Evolutionary conservation across 495 filamentous ascomycete species (phyloP), one percentile per base, ranked within the genome.

Genomic region (Neurospora sp.): DNA sequence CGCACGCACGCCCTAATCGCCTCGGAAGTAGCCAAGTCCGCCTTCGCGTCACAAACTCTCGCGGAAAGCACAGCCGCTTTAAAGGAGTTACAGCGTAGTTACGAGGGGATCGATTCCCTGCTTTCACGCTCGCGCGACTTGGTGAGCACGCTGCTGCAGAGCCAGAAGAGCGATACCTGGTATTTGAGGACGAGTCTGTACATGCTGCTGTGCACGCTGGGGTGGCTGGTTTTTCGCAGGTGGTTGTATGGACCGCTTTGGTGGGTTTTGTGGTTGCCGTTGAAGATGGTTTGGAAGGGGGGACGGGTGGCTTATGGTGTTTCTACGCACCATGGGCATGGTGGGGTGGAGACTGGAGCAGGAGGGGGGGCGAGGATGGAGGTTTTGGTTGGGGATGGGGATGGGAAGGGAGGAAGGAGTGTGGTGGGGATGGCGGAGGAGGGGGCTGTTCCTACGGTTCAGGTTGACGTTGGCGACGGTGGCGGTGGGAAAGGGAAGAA

Each of bases 141-240:
- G 18, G 88, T 98, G 12, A 88, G 88, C 18, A 93, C 92, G 35
- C 84, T 99, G 69, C 84, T 98, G 41, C 89, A 89, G 76, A 94
- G 92, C 39, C 93, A 95, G 78, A 98, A 98, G 84, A 94, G 91
- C 49, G 96, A 98, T 81, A 96, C 93, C 4, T 99, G 96, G 96
- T 99, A 99, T 77, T 87, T 98, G 38, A 90, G 93, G 82, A 95
- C 91, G 23, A 90, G 95, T 0, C 91, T 98, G 75, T 94, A 93
- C 76, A 82, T 98, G 69, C 86, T 98, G 10, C 46, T 92, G 16
- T 86, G 82, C 3, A 97, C 92, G 7, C 89, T 97, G 40, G 82
- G 82, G 12, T 99, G 96, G 96, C 84, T 99, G 10, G 77, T 98
- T 2, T 96, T 95, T 73, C 85, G 96, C 20, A 84, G 96, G 8